phyloP scores from a whole-genome alignment of 371 early-diverging fungal genomes.

The Smittium mucronatum region DNA sequence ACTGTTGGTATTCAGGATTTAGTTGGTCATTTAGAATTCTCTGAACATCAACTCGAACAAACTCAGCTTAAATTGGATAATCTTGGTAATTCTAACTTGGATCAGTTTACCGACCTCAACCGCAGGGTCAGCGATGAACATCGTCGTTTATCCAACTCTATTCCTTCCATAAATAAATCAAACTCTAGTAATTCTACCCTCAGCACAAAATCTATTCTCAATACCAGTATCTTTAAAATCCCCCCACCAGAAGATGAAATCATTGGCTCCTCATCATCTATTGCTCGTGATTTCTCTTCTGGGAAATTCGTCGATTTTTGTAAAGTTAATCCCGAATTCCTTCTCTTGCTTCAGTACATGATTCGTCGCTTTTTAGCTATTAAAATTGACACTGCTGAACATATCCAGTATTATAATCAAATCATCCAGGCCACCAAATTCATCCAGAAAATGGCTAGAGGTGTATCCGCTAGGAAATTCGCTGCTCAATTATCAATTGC shows the following conservation, averaged over 20 bases:
- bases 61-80: conserved; percentile 73
- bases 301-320: conserved; percentile 16
- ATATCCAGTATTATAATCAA: conserved; percentile 28
- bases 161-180: not conserved
- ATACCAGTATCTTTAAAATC: not conserved
- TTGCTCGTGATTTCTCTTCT: not conserved
- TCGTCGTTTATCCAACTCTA: not conserved
- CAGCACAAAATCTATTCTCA: not conserved
- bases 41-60: conserved; percentile 69
- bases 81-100: conserved; percentile 15
- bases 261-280: not conserved
- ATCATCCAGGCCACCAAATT: conserved; percentile 28
- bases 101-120: conserved; percentile 5
- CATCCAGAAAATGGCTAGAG: conserved; percentile 32
- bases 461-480: conserved; percentile 27
- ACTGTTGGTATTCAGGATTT: conserved; percentile 86
- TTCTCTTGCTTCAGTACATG: conserved; percentile 36
- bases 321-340: conserved; percentile 32
- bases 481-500: not conserved
- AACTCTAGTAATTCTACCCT: not conserved
- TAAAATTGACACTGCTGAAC: conserved; percentile 27
- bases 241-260: not conserved
- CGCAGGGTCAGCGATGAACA: not conserved
- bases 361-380: conserved; percentile 29
- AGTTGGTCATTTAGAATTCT: conserved; percentile 81